These are phyloP conservation scores for Aspergillus udagawae DNA, from an alignment of 2,329 filamentous ascomycete species.

Conservation along the genomic window DNA sequence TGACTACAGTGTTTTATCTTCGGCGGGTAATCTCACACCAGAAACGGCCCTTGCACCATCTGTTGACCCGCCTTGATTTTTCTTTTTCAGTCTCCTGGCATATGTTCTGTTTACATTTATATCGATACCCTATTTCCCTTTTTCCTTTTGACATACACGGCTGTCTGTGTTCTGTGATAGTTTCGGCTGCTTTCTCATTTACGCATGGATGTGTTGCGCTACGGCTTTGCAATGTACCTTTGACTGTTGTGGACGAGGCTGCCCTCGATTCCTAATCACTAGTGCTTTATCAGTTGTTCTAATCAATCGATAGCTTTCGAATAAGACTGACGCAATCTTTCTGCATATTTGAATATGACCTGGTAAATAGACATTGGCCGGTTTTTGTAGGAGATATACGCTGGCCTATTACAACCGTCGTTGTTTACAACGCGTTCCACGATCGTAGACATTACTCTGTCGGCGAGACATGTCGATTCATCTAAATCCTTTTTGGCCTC, in stretches of 20 bases:
- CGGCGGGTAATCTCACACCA: conserved; percentile 1
- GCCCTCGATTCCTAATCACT: not conserved
- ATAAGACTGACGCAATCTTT: not conserved
- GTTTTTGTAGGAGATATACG: too few species aligned
- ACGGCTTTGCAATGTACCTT: not conserved
- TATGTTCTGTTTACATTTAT: conserved; percentile 20
- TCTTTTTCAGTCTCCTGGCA: conserved; percentile 12
- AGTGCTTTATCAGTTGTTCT: not conserved
- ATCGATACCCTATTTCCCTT: conserved; percentile 34
- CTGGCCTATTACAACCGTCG: too few species aligned
- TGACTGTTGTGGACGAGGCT: not conserved
- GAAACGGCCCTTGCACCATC: not conserved
- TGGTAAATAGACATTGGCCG: not conserved
- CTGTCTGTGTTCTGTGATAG: conserved; percentile 8
- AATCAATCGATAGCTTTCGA: not conserved
- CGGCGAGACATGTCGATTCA: not conserved
- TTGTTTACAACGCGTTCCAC: not conserved
- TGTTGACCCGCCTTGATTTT: conserved; percentile 8
- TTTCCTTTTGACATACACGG: conserved; percentile 10
- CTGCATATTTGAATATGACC: not conserved
- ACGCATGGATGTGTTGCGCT: not conserved
- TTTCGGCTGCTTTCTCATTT: conserved; percentile 5
- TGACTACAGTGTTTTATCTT: conserved; percentile 3
- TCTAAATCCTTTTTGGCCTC: not conserved
- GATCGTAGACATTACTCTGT: not conserved